Base-by-base conservation (phyloP, 2,329 filamentous ascomycete genomes). In the Botrytis tulipae region DNA sequence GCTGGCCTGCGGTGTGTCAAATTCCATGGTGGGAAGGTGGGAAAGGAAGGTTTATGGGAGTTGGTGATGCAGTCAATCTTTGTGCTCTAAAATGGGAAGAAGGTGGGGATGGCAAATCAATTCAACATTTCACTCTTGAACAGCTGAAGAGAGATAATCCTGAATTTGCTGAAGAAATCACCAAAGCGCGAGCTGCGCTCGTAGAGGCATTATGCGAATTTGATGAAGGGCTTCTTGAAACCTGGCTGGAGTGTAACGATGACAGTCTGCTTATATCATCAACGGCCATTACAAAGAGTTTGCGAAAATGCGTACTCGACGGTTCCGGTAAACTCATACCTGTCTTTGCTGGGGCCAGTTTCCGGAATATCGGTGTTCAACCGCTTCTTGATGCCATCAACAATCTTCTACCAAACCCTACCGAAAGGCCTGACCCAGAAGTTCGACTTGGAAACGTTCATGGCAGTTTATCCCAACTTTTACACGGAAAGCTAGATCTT, bases 321-420 rank as follows among this genome's bases (percentile, higher is more conserved):
- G 89, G 90, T 1, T 87, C 91, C 16, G 94, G 93, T 69, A 85
- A 84, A n/a, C 85, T 97, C 29, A 92, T 96, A 61, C 95, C 95
- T 0, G 88, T 98, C 0, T 97, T 97, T 82, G 93, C 93, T 0
- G 95, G 95, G 3, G 95, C 95, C 8, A 98, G 95, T 82, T 94
- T 98, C 82, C 90, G 92, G 60, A 97, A 98, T 77, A 93, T 98
- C 75, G 96, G 96, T 12, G 94, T 98, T 6, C 94, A 98, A 81
- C 94, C 95, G 42, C 85, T 99, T 35, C 87, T 98, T 71, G 94
- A 98, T 81, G 93, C 93, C 54, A 90, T 98, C 20, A 89, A 94
- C 14, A 93, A 98, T 79, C 91, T 98, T 63, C 86, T 98, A 3
- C 96, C 96, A 0, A 93, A 90, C 76, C 96, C 96, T 0, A 84